Base-by-base conservation (phyloP, 108 stramenopile genomes). In the Cyclostephanos tholiformis region DNA sequence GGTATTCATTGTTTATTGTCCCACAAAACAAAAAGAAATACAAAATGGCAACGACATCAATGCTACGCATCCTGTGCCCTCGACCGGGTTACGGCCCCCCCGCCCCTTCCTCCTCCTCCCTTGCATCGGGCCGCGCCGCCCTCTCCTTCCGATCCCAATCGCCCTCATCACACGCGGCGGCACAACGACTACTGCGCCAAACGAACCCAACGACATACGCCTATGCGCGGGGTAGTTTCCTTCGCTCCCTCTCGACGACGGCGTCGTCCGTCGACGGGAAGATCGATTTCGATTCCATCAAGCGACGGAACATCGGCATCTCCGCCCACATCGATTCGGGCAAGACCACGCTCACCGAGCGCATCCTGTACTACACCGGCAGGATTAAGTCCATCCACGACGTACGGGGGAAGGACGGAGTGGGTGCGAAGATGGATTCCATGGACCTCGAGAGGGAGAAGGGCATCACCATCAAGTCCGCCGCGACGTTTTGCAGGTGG, bases 371-470 rank as follows among this genome's bases (percentile, higher is more conserved):
- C 80, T 99, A 99, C 89, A 99, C 99, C 0, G 99, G 99, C 26
- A 72, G 95, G 13, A 99, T 99, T 71, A 91, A 91, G 20, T 75
- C 91, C 25, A 99, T 99, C 72, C 98, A 99, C 75, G 99, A 99
- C 74, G 99, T 99, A n/a, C 86, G 95, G 17, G 95, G 97, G 8
- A 96, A 95, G 70, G 95, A 96, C 76, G 98, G 98, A 4, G 97
- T 98, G n/a, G 98, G 98, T 19, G 99, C 99, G 67, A 99, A 99
- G 76, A 99, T 99, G 99, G 99, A 99, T 84, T 85, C 82, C 65
- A 99, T 99, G 99, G 99, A 99, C 59, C 79, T 99, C 49, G 99
- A 99, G 75, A 83, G 97, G 44, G 97, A 99, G 83, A 98, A 98
- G 79, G 98, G 98, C 36, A 99, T 99, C 69, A 99, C 98, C 39